Evolutionary conservation across 2,329 filamentous ascomycete genomes (phyloP), one percentile per base, ranked within the genome.

Genomic region (Fusarium scirpi): DNA sequence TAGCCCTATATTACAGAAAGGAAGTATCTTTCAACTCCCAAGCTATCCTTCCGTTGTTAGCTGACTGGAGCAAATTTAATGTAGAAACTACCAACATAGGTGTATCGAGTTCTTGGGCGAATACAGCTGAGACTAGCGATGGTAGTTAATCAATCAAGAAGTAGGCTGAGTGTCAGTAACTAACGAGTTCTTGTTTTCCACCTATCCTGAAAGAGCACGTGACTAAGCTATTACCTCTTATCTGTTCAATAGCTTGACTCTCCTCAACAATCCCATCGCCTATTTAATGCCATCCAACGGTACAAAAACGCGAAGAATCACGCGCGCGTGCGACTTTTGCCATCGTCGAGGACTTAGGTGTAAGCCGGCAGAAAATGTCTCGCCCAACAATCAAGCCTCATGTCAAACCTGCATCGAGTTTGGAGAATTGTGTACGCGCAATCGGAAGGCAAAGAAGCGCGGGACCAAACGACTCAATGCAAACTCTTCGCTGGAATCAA

Each of bases 71-170:
- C n/a, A n/a, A n/a, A n/a, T n/a, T n/a, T n/a, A n/a, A n/a, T n/a
- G n/a, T n/a, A n/a, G n/a, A n/a, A n/a, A n/a, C n/a, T n/a, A n/a
- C n/a, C n/a, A n/a, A n/a, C n/a, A n/a, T n/a, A 38, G 18, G n/a
- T n/a, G 18, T 11, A 18, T 1, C 18, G 10, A 38, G 9, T 18
- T 11, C 9, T n/a, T 11, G 1, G 18, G 0, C 3, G 2, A n/a
- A n/a, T 1, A n/a, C 16, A 34, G 3, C 9, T 10, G 16, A 38
- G 18, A 38, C 5, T n/a, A n/a, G 18, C 34, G 6, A 38, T 11
- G 6, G 5, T 18, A 7, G 3, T 11, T 1, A 11, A n/a, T 10
- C 16, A 34, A 38, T 7, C 6, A n/a, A 38, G 6, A 38, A 38
- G 4, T 4, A 11, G 18, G 18, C 34, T 11, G 0, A n/a, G 6